A percentile compares a stretch with the other conserved stretches of the same genome.
Evolutionary conservation across 768 basidiomycete genomes (phyloP).

Genomic region (Hypholoma sublateritium): DNA sequence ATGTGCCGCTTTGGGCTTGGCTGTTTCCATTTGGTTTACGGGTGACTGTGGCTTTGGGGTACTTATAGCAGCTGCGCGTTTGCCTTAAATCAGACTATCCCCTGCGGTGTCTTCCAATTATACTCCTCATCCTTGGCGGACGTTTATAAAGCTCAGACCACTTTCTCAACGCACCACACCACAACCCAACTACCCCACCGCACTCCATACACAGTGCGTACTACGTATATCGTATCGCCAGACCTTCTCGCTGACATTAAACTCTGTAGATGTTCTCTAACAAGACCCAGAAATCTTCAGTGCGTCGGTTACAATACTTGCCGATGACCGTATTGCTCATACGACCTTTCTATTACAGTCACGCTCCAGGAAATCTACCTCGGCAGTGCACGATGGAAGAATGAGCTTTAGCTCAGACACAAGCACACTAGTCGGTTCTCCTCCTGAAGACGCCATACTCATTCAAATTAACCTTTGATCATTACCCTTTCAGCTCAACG

Average conservation of each 20-base stretch:
- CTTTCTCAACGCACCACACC: not conserved
- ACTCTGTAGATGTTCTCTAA: conserved; percentile 7
- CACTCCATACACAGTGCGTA: not conserved
- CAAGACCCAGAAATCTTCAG: conserved; percentile 5
- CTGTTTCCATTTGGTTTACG: not conserved
- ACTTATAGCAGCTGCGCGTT: conserved; percentile 8
- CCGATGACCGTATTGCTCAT: conserved; percentile 10
- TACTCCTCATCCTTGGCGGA: not conserved
- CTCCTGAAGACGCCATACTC: not conserved
- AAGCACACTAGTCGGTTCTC: conserved; percentile 22
- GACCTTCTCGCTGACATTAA: not conserved
- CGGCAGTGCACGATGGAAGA: conserved; percentile 25
- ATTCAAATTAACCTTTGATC: conserved; percentile 1
- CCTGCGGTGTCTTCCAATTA: not conserved
- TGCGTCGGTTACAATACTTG: conserved; percentile 3
- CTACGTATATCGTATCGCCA: not conserved
- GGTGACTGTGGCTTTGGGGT: not conserved
- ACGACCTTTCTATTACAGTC: conserved; percentile 10
- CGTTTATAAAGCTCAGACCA: not conserved
- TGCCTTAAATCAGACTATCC: conserved; percentile 1
- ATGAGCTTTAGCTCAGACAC: conserved; percentile 24
- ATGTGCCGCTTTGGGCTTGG: conserved; percentile 6
- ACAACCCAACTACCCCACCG: not conserved
- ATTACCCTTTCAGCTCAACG: conserved; percentile 1
- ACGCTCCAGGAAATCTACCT: conserved; percentile 13